phyloP scores from a whole-genome alignment of 2,329 filamentous ascomycete genomes.

The Rhinocladiella mackenziei region DNA sequence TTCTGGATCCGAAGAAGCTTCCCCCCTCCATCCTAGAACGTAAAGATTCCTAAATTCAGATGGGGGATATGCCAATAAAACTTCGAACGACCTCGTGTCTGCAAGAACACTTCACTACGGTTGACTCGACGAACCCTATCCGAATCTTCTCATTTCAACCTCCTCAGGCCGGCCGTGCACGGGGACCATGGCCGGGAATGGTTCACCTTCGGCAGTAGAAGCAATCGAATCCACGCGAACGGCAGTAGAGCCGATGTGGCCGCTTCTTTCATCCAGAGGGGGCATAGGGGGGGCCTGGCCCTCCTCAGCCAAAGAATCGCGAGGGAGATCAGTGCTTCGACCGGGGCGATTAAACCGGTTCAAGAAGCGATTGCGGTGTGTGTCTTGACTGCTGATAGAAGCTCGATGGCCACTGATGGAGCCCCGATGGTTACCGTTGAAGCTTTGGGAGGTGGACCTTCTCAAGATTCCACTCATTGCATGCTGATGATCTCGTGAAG shows the following conservation, averaged over 20 bases:
- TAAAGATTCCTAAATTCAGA: too few species aligned
- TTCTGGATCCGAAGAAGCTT: too few species aligned
- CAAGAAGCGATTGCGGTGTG: constrained; percentile 61
- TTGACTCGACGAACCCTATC: constrained; percentile 3
- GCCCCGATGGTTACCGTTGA: constrained; percentile 23
- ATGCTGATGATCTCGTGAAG: constrained; percentile 27
- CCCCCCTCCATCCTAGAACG: neutral
- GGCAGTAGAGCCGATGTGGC: constrained; percentile 25
- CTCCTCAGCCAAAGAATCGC: constrained; percentile 26
- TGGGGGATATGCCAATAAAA: too few species aligned
- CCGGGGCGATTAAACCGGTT: constrained; percentile 40
- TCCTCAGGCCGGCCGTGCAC: constrained; percentile 11
- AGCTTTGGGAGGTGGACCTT: constrained; percentile 32
- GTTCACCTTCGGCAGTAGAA: constrained; percentile 11
- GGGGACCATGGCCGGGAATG: constrained; percentile 11
- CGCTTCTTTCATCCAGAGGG: constrained; percentile 24
- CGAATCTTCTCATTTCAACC: constrained; percentile 11
- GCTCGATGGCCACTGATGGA: constrained; percentile 6
- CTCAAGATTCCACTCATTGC: constrained; percentile 28
- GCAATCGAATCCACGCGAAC: constrained; percentile 19
- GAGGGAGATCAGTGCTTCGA: constrained; percentile 17
- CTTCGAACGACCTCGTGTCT: too few species aligned
- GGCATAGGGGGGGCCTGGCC: constrained; percentile 19
- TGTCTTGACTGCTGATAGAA: constrained; percentile 34
- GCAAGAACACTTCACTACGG: too few species aligned